Evolutionary conservation across 2,329 filamentous ascomycete genomes (phyloP).

Genomic region (Emmonsiellopsis sp.): DNA sequence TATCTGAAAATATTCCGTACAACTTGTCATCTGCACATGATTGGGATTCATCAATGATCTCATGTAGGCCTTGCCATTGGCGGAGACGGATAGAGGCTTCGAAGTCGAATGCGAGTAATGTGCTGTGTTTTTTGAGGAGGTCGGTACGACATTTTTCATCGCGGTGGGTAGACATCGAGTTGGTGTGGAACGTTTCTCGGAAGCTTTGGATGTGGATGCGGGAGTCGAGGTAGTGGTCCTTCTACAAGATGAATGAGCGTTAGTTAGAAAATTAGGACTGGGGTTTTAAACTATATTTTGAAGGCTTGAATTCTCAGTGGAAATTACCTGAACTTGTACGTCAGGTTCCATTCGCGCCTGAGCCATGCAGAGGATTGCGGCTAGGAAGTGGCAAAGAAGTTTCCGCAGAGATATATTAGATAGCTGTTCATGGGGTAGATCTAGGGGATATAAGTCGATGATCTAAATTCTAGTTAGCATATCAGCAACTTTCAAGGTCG

Average conservation of each 20-base stretch:
- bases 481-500: not conserved
- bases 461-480: conserved; percentile 33
- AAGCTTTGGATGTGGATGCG: conserved; percentile 55
- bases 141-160: conserved; percentile 41
- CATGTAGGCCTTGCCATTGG: conserved; percentile 56
- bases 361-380: conserved; percentile 34
- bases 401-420: conserved; percentile 39
- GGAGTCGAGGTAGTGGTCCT: conserved; percentile 53
- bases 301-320: no score
- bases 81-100: conserved; percentile 61
- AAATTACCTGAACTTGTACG: conserved; percentile 28
- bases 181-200: conserved; percentile 31
- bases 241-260: conserved; percentile 22
- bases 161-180: conserved; percentile 30
- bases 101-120: conserved; percentile 66
- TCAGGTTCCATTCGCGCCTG: conserved; percentile 40
- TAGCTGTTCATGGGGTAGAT: conserved; percentile 11
- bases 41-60: conserved; percentile 44
- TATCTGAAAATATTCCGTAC: conserved; percentile 58
- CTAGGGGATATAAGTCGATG: conserved; percentile 27
- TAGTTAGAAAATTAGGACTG: not conserved
- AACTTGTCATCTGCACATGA: conserved; percentile 30
- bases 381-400: conserved; percentile 64
- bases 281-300: not conserved
- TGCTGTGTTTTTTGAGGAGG: conserved; percentile 52